phyloP scores from a whole-genome alignment of 2,329 filamentous ascomycete genomes.

The Aspergillus alliaceus region DNA sequence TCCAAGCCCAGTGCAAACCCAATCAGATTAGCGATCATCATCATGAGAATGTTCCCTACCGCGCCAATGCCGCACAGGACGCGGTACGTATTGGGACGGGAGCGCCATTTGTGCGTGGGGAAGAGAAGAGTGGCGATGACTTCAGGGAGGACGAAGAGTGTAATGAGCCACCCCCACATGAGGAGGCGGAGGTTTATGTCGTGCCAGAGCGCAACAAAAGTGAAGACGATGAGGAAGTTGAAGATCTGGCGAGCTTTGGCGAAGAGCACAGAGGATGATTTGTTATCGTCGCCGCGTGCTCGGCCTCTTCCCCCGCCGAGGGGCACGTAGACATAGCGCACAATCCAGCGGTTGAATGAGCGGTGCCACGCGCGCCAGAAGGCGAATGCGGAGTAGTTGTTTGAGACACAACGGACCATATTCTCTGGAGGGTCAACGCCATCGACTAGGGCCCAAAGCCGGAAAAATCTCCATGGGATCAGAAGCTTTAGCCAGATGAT shows the following conservation, averaged over 20 bases:
- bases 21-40: slow-evolving; percentile 93
- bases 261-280: slow-evolving; percentile 38
- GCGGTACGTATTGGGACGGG: slow-evolving; percentile 70
- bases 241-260: slow-evolving; percentile 60
- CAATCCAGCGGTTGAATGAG: slow-evolving; percentile 89
- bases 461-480: slow-evolving; percentile 96
- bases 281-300: slow-evolving; percentile 16
- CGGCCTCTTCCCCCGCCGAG: slow-evolving; percentile 66
- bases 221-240: slow-evolving; percentile 86
- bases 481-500: slow-evolving; percentile 98
- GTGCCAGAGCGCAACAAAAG: slow-evolving; percentile 97
- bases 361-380: slow-evolving; percentile 99
- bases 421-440: slow-evolving; percentile 95
- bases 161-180: slow-evolving; percentile 96
- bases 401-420: slow-evolving; percentile 93
- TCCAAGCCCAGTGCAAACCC: slow-evolving; percentile 93
- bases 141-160: slow-evolving; percentile 91
- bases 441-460: slow-evolving; percentile 90
- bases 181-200: slow-evolving; percentile 88
- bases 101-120: slow-evolving; percentile 70
- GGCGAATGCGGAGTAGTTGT: slow-evolving; percentile 86
- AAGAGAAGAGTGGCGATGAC: slow-evolving; percentile 71
- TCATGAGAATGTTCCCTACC: slow-evolving; percentile 84
- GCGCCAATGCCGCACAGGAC: slow-evolving; percentile 78
- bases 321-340: slow-evolving; percentile 91